Base-by-base conservation (phyloP, 139 green algal genomes). In the Tetratostichococcus sp. region DNA sequence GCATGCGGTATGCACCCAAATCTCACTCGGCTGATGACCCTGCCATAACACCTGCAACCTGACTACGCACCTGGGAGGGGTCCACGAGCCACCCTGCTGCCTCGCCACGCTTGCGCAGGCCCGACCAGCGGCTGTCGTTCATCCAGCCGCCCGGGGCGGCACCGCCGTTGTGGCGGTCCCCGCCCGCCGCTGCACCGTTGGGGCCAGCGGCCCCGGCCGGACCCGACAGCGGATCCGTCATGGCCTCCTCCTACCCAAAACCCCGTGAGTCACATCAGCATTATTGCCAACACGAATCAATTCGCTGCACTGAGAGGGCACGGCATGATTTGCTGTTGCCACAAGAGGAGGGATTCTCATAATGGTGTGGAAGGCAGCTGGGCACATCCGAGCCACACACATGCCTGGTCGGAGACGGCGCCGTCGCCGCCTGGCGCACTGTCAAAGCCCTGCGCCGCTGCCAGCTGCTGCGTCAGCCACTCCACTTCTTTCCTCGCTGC, bases 21-120 rank as follows among this genome's bases (percentile, higher is more conserved):
- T n/a, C n/a, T n/a, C n/a, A n/a, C n/a, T n/a, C n/a, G n/a, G n/a
- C n/a, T n/a, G n/a, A n/a, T n/a, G n/a, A n/a, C n/a, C n/a, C n/a
- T n/a, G n/a, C n/a, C n/a, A n/a, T n/a, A n/a, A n/a, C n/a, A n/a
- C n/a, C n/a, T n/a, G n/a, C n/a, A n/a, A n/a, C n/a, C n/a, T n/a
- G n/a, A n/a, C n/a, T n/a, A 67, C 71, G 43, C 73, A 90, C 77
- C 66, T 87, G 57, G 3, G 30, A 34, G 11, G 80, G 72, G 35
- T 81, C 66, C 1, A 86, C 78, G 39, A 87, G 80, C 76, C 75
- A 81, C 32, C 84, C 39, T 70, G 72, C 62, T 50, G 67, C 59
- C n/a, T 65, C 8, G 66, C 82, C 69, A 75, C 85, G 31, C 66
- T 65, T 77, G 33, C 77, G 65, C 66, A 81, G 67, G 25, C 35